Conservation (phyloP, 345 rosid genomes). For the Gossypium arboreum region DNA sequence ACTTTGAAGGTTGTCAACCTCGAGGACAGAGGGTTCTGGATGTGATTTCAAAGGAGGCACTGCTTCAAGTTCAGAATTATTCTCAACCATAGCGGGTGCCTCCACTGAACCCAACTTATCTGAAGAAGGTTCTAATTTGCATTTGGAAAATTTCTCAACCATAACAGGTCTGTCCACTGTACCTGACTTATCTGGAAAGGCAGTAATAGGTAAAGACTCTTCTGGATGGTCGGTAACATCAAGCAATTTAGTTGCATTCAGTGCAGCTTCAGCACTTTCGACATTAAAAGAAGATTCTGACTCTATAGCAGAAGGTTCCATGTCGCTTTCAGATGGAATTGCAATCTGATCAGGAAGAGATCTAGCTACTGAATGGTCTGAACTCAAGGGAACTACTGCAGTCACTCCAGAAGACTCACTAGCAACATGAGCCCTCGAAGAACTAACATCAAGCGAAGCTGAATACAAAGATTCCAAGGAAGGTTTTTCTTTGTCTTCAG, state of each 20-base stretch:
- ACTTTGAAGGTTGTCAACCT: neutral
- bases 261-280: neutral
- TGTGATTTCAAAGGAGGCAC: slow-evolving; percentile 14
- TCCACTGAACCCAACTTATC: slow-evolving; percentile 4
- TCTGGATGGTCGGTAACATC: neutral
- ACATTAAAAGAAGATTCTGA: slow-evolving; percentile 1
- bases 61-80: neutral
- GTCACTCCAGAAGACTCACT: slow-evolving; percentile 19
- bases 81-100: slow-evolving; percentile 12
- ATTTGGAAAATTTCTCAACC: neutral
- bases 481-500: neutral
- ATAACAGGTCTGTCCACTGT: neutral
- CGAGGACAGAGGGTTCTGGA: slow-evolving; percentile 1
- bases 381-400: slow-evolving; percentile 11
- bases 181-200: neutral
- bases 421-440: neutral
- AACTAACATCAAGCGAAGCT: slow-evolving; percentile 13
- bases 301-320: slow-evolving; percentile 11
- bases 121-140: neutral
- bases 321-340: slow-evolving; percentile 11
- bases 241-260: neutral
- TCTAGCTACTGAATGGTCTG: slow-evolving; percentile 15
- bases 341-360: slow-evolving; percentile 14
- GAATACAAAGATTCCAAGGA: slow-evolving; percentile 8
- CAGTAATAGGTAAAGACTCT: slow-evolving; percentile 5